Evolutionary conservation across 2,329 filamentous ascomycete genomes (phyloP), one percentile per base, ranked within the genome.

Genomic region (Aspergillus sp.): DNA sequence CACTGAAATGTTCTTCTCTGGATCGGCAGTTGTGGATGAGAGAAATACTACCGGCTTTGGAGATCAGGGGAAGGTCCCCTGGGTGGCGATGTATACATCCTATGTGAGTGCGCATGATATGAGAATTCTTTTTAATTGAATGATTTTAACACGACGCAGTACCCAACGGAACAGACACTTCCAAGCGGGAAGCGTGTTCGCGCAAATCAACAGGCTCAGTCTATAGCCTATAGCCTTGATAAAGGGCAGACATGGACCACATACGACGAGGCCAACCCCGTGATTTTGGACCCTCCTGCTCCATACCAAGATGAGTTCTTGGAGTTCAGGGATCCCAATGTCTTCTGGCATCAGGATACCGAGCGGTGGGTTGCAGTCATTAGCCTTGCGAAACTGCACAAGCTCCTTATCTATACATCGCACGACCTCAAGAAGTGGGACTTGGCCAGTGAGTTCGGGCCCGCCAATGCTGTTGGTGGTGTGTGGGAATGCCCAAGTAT

Each of bases 1-100:
- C n/a, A 73, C 25, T 8, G 25, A 27, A 1, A 27, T 27, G 25
- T 27, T 27, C 25, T 27, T 27, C 25, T 27, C 25, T 27, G 25
- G 25, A 27, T 27, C 25, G 7, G 25, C 25, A 0, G 7, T 27
- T 8, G 25, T 27, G 7, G 25, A 27, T 2, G 3, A 27, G 25
- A 9, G 25, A 66, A 88, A 89, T 67, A 87, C 85, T 0, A 87
- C 84, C 9, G 86, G 86, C 1, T 86, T 89, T 74, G 88, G 88
- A 62, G 81, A 81, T 0, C 76, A 82, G 49, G 83, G 85, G 64
- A 77, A 76, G n/a, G 82, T 85, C 56, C 84, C 84, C 5, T 83
- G 88, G 4, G 82, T 89, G 2, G 87, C 86, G 0, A 39, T 53
- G 25, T 53, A 45, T 43, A 53, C 51, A 5, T 53, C 51, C 11